Percentiles rank a stretch among this genome's conserved stretches.
phyloP scores from a whole-genome alignment of 495 filamentous ascomycete genomes.

The Neurospora tetraspora region DNA sequence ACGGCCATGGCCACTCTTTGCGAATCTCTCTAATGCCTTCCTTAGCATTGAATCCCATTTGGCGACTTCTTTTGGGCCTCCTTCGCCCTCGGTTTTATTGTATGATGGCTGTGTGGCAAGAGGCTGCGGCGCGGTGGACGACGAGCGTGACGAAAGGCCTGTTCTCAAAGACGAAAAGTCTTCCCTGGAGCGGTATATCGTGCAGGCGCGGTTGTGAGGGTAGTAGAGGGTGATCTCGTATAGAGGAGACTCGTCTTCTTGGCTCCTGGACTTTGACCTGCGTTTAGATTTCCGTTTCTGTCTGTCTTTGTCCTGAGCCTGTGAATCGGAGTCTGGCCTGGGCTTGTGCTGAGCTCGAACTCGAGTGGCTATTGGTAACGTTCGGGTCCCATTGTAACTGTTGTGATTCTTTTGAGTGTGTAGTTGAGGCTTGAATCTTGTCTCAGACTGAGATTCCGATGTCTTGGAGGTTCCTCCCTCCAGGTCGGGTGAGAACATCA shows the following conservation, averaged over 20 bases:
- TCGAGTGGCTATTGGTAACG: constrained; percentile 9
- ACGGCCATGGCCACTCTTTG: constrained; percentile 5
- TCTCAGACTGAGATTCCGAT: neutral
- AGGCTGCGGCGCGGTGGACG: neutral
- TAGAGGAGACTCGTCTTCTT: neutral
- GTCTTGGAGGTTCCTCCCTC: neutral
- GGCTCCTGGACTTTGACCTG: neutral
- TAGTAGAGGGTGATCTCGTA: constrained; percentile 21
- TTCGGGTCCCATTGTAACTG: constrained; percentile 17
- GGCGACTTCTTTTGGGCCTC: neutral
- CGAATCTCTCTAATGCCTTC: constrained; percentile 3
- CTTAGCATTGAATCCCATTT: neutral
- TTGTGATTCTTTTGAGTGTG: constrained; percentile 22
- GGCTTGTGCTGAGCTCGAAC: constrained; percentile 2
- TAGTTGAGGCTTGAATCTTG: constrained; percentile 15
- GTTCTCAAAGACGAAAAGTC: constrained; percentile 14
- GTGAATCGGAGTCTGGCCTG: neutral
- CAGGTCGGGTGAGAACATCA: neutral
- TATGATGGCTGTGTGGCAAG: neutral
- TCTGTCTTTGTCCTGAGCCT: neutral
- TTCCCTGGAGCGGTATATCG: constrained; percentile 15
- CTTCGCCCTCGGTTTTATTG: neutral
- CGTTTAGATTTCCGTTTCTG: neutral
- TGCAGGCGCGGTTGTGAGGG: constrained; percentile 23
- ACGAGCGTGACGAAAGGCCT: neutral